A percentile compares a stretch with the other conserved stretches of the same genome.
Evolutionary conservation across 345 rosid genomes (phyloP).

Genomic region (Populus tremula): DNA sequence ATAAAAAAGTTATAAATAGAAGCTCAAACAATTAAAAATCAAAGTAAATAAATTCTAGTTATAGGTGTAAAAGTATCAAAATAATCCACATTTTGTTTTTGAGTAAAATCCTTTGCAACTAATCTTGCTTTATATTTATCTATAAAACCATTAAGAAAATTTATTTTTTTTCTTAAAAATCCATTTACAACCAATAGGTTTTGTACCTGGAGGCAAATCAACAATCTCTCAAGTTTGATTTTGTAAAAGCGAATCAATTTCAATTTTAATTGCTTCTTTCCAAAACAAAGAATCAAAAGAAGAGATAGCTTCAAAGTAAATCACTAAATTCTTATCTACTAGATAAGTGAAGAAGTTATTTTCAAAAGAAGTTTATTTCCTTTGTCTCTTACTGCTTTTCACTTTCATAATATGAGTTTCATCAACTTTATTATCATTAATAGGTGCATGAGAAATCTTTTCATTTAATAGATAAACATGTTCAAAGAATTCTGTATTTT

Average conservation of each 20-base stretch:
- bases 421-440: too few relatives aligned
- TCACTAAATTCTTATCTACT: background rate
- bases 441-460: background rate
- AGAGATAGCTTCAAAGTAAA: background rate
- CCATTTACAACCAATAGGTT: background rate
- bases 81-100: too few relatives aligned
- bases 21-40: background rate
- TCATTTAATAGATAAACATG: background rate
- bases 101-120: too few relatives aligned
- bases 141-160: too few relatives aligned
- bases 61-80: too few relatives aligned
- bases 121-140: too few relatives aligned
- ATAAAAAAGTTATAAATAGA: too few relatives aligned
- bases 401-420: background rate
- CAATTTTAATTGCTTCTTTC: background rate
- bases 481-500: background rate
- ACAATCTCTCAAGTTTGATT: background rate
- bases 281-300: too few relatives aligned
- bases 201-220: background rate
- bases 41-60: too few relatives aligned
- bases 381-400: background rate
- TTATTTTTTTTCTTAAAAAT: too few relatives aligned
- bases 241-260: background rate
- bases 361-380: background rate
- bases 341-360: background rate